These are phyloP conservation scores for Lipomyces yamadae DNA, from an alignment of 805 yeast genomes.

Conservation along the genomic window DNA sequence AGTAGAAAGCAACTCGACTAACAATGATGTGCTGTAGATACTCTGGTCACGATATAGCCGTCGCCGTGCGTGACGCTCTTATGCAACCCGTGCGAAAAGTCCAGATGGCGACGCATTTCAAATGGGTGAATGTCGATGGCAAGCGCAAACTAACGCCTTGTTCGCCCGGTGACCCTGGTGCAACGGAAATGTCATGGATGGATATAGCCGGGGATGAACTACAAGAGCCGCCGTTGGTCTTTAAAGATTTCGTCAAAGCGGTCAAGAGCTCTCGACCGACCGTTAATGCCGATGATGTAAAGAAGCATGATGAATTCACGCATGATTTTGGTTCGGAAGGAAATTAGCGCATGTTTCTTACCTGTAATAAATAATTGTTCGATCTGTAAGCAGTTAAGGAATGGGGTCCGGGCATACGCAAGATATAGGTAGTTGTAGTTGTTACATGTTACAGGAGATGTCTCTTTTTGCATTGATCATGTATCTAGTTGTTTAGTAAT, in stretches of 20 bases:
- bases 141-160: slow-evolving; percentile 76
- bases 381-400: background rate
- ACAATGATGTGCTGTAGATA: slow-evolving; percentile 48
- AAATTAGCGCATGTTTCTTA: slow-evolving; percentile 50
- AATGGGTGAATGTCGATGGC: slow-evolving; percentile 52
- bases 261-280: slow-evolving; percentile 92
- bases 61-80: slow-evolving; percentile 93
- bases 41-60: slow-evolving; percentile 96
- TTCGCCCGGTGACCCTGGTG: slow-evolving; percentile 92
- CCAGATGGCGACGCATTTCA: slow-evolving; percentile 95
- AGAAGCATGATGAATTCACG: slow-evolving; percentile 84
- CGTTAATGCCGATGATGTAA: slow-evolving; percentile 82
- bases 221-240: slow-evolving; percentile 83
- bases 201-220: slow-evolving; percentile 87
- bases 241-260: slow-evolving; percentile 92
- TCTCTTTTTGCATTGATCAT: background rate
- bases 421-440: background rate
- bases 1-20: background rate
- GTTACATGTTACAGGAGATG: background rate
- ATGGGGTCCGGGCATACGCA: background rate
- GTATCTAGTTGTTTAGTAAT: background rate
- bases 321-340: slow-evolving; percentile 98
- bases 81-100: slow-evolving; percentile 98
- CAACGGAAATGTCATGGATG: slow-evolving; percentile 91
- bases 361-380: background rate